Evolutionary conservation across 345 rosid genomes (phyloP), one percentile per base, ranked within the genome.

Genomic region (Firmiana major): DNA sequence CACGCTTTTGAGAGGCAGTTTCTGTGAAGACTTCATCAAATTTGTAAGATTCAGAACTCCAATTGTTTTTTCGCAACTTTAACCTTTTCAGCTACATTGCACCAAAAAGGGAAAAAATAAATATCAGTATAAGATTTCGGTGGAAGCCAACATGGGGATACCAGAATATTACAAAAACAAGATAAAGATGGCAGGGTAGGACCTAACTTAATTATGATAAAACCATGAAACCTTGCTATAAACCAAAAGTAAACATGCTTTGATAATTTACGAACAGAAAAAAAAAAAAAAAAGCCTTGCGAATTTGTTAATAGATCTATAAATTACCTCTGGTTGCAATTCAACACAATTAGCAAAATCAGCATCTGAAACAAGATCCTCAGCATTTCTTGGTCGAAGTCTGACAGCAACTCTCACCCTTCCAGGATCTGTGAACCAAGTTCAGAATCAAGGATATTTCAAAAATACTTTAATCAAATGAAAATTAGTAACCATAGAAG

Each of bases 321-420:
- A 58, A 63, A 12, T 75, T 26, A 94, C 99, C 94, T 95, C 96
- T 7, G 98, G 98, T 77, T 89, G 95, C 85, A 88, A 83, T 75
- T 95, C 99, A 38, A 95, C 93, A 65, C 93, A 91, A 80, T 91
- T 94, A 71, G 90, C 84, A 84, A 88, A 95, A 81, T 93, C 98
- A 81, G 93, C 94, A 79, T 93, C 97, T 1, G 85, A 86, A 77
- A 84, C 63, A 59, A 90, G 94, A 83, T 93, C 97, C 63, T 91
- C 94, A 0, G 87, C 83, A 63, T 88, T 90, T 81, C 85, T 91
- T 49, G 98, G 99, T 54, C 99, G 84, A 82, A 91, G 83, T 79
- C 99, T 89, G 51, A 91, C 94, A 48, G 98, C 87, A 43, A 94
- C 95, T 84, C 99, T 90, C 53, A 95, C 98, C 81, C 98, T 85